These are phyloP conservation scores for Podaxis sp. DNA, from an alignment of 768 basidiomycete species.

Conservation along the genomic window DNA sequence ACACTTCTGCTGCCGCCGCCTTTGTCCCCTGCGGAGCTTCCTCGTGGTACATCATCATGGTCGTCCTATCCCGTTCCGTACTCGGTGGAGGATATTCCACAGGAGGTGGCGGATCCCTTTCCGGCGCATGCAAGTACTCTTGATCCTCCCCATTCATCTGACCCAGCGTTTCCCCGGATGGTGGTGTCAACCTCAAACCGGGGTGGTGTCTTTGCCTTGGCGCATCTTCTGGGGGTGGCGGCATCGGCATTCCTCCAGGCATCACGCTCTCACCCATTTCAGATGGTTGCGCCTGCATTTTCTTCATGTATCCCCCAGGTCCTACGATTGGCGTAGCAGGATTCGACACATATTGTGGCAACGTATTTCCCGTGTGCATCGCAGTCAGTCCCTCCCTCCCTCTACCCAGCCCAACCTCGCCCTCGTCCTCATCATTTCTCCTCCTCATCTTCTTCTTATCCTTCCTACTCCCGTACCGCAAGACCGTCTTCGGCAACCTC, in stretches of 20 bases:
- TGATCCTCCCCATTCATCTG: background rate
- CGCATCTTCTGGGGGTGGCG: background rate
- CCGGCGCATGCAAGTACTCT: background rate
- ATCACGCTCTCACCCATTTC: background rate
- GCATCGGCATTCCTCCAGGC: conserved; percentile 2
- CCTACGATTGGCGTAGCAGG: conserved; percentile 4
- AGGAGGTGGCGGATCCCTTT: background rate
- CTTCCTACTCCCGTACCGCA: conserved; percentile 6
- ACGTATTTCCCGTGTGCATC: background rate
- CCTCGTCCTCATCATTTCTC: background rate
- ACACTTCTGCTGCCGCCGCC: background rate
- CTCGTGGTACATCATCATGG: conserved; percentile 5
- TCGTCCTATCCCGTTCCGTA: background rate
- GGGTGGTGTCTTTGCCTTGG: background rate
- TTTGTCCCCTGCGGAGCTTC: background rate
- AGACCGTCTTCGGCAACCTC: conserved; percentile 7
- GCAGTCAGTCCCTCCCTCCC: background rate
- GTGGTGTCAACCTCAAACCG: conserved; percentile 1
- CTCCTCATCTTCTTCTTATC: background rate
- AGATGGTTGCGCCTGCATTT: background rate
- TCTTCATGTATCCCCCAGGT: background rate
- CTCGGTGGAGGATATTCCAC: conserved; percentile 1
- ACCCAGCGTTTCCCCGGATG: conserved; percentile 3
- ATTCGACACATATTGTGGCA: conserved; percentile 3
- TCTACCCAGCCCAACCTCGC: background rate